phyloP scores from a whole-genome alignment of 768 basidiomycete species.

The Tylopilus plumbeoviolaceoides region DNA sequence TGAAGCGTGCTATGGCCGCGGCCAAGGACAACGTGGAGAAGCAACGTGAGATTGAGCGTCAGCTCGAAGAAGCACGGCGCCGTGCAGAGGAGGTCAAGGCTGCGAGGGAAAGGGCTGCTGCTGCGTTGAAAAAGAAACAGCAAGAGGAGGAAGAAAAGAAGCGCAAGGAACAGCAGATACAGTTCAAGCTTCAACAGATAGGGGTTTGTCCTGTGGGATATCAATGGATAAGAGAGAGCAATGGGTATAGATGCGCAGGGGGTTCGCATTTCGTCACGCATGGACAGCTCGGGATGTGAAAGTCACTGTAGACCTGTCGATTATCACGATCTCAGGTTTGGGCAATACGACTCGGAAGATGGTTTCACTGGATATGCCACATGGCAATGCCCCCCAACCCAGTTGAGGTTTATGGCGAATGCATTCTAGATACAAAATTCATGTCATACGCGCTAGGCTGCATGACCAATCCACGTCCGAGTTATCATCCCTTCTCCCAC shows the following conservation, averaged over 20 bases:
- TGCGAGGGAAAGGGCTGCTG: slow-evolving; percentile 22
- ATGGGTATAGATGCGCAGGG: slow-evolving; percentile 46
- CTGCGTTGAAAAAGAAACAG: slow-evolving; percentile 30
- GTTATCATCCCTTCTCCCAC: too few relatives aligned
- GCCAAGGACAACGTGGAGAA: slow-evolving; percentile 20
- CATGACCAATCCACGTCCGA: too few relatives aligned
- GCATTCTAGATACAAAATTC: too few relatives aligned
- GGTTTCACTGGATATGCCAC: too few relatives aligned
- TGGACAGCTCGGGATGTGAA: slow-evolving; percentile 2
- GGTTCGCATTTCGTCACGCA: slow-evolving; percentile 40
- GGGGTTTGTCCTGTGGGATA: slow-evolving; percentile 47
- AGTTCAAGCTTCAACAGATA: slow-evolving; percentile 42
- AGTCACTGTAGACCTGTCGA: too few relatives aligned
- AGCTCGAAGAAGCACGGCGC: slow-evolving; percentile 28
- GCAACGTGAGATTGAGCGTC: slow-evolving; percentile 22
- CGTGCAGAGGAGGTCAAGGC: slow-evolving; percentile 23
- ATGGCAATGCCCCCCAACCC: too few relatives aligned
- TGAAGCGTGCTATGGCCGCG: slow-evolving; percentile 17
- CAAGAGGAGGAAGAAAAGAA: slow-evolving; percentile 37
- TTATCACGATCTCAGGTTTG: too few relatives aligned
- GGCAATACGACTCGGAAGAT: too few relatives aligned
- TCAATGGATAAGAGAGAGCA: slow-evolving; percentile 38
- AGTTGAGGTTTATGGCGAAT: too few relatives aligned
- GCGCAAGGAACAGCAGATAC: slow-evolving; percentile 30
- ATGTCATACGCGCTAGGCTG: too few relatives aligned